Base-by-base conservation (phyloP, 139 green algal genomes). In the Pseudopediastrum boryanum region DNA sequence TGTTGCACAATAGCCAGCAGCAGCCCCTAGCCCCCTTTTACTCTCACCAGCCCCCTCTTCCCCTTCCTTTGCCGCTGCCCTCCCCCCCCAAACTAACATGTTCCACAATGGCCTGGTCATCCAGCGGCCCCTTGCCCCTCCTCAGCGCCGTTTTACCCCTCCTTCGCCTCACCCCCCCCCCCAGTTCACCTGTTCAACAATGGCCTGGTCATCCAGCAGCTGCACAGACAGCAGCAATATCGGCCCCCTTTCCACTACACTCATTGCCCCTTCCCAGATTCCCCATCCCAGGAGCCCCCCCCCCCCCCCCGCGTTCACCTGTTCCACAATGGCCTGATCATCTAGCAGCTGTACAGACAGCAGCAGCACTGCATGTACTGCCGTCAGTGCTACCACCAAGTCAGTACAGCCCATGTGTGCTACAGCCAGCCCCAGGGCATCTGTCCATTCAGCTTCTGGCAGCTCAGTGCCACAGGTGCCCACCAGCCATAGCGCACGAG, bases 401-500 rank as follows among this genome's bases (percentile, higher is more conserved):
- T 95, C 91, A 10, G 58, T 4, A 9, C 75, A 42, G 0, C 38
- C 58, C 41, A 95, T 85, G 71, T 95, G 85, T 4, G 62, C 54
- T 12, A 87, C 85, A 10, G 76, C 68, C 39, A 92, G 74, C 9
- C 70, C 51, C 56, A 87, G 91, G 0, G 88, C 90, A 38, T 84
- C 84, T 3, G 43, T 43, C 90, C 90, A 94, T 35, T 85, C 64
- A 63, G 76, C 59, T 0, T 62, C 42, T 4, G 74, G 73, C 27
- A 95, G 83, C 65, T 94, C 90, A 1, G 38, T 41, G 61, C 89
- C 89, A 64, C 92, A 96, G 38, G 90, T 85, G 1, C 91, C 92
- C 35, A 96, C 46, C 46, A 96, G 89, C 92, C 92, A 96, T 43
- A 95, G 82, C 13, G 92, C 88, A 12, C 92, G 83, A 0, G 91